Base-by-base conservation (phyloP, 208 protist species). In the Tritrichomonas foetus region DNA sequence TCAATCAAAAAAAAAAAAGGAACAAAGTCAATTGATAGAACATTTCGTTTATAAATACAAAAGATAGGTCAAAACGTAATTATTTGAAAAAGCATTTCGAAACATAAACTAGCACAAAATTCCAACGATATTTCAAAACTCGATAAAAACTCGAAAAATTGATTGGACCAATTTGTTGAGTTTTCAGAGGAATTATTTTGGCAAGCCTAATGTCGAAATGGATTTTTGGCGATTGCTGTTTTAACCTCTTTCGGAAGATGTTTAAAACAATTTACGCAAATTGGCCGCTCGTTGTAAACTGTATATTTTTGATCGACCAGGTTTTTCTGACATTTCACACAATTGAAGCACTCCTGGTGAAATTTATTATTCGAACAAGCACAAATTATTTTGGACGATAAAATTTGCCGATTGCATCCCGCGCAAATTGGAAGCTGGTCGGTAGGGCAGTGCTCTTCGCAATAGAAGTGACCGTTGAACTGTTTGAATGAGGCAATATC, bases 231-330 rank as follows among this genome's bases (percentile, higher is more conserved):
- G 1, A 82, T 82, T 50, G 39, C 9, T 22, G 39, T 20, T 30
- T 50, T 44, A 20, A 82, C 13, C 47, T 82, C 33, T 47, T 82
- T 82, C n/a, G 74, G 74, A 47, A 82, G 39, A 50, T 50, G 33
- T 39, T 82, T 82, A 39, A 82, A 82, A 27, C 74, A 82, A 27
- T 82, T 41, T 50, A 47, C 33, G 74, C 74, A 82, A 20, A 82
- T 30, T 47, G 74, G 74, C 30, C 41, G 33, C 33, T 50, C 41
- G 14, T 82, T 82, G 14, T 39, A 82, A n/a, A 39, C 74, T 8
- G 74, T 50, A 41, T 47, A 82, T 0, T 27, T 39, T 30, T 47
- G 30, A 41, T 82, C 41, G 3, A 36, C 78, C 11, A 89, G 39
- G 47, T 57, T 89, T 89, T 53, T 22, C 2, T 89, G 53, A 30